These are phyloP conservation scores for Pseudocercospora musae DNA, from an alignment of 2,329 filamentous ascomycete species.

Conservation along the genomic window DNA sequence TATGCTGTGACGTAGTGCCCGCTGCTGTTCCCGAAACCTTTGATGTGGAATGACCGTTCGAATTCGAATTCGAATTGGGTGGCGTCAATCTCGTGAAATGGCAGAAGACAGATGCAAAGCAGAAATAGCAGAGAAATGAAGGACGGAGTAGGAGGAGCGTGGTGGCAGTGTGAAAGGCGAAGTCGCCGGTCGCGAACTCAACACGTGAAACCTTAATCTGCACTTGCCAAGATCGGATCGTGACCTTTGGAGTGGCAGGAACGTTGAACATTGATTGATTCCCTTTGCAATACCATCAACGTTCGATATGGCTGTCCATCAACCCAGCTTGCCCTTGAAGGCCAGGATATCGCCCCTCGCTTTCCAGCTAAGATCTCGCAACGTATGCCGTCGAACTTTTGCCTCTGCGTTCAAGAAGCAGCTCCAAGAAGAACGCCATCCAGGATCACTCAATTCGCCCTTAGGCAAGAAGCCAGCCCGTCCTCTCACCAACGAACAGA, in stretches of 20 bases:
- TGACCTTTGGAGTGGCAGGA: neutral
- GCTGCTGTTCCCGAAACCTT: neutral
- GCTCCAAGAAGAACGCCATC: conserved; percentile 22
- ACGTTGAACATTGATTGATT: neutral
- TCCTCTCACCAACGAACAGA: conserved; percentile 51
- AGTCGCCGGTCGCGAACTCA: neutral
- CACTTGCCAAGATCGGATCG: neutral
- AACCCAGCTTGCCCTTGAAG: conserved; percentile 26
- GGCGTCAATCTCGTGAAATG: neutral
- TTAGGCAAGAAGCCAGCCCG: conserved; percentile 18
- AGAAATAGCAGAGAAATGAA: neutral
- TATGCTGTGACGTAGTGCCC: neutral
- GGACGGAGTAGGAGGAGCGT: neutral
- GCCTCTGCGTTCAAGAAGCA: conserved; percentile 16
- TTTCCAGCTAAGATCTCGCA: conserved; percentile 31
- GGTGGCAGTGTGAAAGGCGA: neutral
- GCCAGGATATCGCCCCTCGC: conserved; percentile 29
- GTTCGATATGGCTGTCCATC: conserved; percentile 3
- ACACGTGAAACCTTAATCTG: conserved; percentile 5
- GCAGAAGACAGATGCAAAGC: neutral
- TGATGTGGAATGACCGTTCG: neutral
- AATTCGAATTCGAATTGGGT: too few species aligned
- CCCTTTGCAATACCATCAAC: neutral
- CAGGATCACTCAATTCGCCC: conserved; percentile 17
- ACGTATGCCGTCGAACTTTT: conserved; percentile 19